A percentile compares a stretch with the other conserved stretches of the same genome.
Evolutionary conservation across 257 asterid species (phyloP).

Genomic region (Ligustrum vulgare): DNA sequence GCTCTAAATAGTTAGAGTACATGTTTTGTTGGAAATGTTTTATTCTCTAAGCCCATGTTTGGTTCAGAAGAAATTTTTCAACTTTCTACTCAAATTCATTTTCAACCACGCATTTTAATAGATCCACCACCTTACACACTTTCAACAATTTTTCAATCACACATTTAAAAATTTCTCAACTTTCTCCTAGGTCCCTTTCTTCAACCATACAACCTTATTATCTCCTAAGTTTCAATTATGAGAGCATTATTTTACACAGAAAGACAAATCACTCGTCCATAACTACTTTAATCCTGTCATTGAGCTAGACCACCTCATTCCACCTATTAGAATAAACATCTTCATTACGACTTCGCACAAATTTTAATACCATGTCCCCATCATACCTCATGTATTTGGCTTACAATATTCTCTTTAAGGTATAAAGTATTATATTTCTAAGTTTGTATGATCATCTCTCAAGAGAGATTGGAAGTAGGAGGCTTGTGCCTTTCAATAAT

Average conservation of each 20-base stretch:
- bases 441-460: neutral
- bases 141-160: too few species aligned
- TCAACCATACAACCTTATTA: neutral
- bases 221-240: neutral
- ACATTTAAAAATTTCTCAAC: too few species aligned
- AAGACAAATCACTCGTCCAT: neutral
- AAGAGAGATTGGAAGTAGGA: neutral
- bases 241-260: neutral
- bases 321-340: neutral
- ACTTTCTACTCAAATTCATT: too few species aligned
- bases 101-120: too few species aligned
- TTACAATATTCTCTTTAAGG: neutral
- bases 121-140: too few species aligned
- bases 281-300: neutral
- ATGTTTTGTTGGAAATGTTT: too few species aligned
- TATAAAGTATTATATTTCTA: neutral
- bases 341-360: neutral
- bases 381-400: neutral
- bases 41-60: too few species aligned
- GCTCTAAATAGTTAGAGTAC: neutral
- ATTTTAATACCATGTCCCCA: neutral
- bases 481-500: neutral
- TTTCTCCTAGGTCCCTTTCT: neutral
- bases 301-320: neutral
- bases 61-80: too few species aligned